Percentiles rank a stretch among this genome's conserved stretches.
Conservation (phyloP, 2,329 filamentous ascomycete genomes). For the Pseudopyricularia cyperi region DNA sequence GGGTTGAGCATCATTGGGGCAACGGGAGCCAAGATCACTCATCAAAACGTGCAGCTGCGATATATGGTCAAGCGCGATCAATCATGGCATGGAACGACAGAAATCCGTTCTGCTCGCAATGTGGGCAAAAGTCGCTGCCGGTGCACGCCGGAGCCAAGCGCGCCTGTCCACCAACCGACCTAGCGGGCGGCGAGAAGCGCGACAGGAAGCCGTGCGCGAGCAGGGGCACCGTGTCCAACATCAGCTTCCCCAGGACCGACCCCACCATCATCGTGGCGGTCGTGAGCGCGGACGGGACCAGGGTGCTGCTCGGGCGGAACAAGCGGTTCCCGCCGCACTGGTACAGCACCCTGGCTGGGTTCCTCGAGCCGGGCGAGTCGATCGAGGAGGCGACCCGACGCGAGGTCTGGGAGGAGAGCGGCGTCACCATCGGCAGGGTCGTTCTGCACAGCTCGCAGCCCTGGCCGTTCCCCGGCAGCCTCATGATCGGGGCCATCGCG, state of each 20-base stretch:
- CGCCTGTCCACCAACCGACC: constrained; percentile 60
- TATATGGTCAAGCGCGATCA: constrained; percentile 80
- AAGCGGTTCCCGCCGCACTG: constrained; percentile 72
- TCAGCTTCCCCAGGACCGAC: constrained; percentile 84
- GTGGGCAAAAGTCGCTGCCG: constrained; percentile 70
- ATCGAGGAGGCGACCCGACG: constrained; percentile 73
- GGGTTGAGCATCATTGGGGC: too few species aligned
- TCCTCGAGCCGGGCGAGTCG: constrained; percentile 74
- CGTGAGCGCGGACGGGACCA: constrained; percentile 64
- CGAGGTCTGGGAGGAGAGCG: constrained; percentile 79
- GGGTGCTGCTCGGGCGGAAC: constrained; percentile 71
- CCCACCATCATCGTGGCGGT: constrained; percentile 93
- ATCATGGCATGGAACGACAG: constrained; percentile 89
- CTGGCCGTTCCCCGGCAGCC: constrained; percentile 73
- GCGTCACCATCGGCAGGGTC: constrained; percentile 63
- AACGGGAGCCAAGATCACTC: too few species aligned
- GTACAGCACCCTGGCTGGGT: constrained; percentile 83
- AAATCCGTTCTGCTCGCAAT: constrained; percentile 84
- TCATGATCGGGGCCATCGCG: constrained; percentile 81
- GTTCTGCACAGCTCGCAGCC: constrained; percentile 75
- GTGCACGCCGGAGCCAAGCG: constrained; percentile 72
- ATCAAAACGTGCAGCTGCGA: constrained; percentile 50
- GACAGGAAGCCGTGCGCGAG: constrained; percentile 64
- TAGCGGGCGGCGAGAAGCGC: constrained; percentile 29
- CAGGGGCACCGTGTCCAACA: constrained; percentile 74